These are phyloP conservation scores for Amauroascus niger DNA, from an alignment of 2,329 filamentous ascomycete genomes.

Conservation along the genomic window DNA sequence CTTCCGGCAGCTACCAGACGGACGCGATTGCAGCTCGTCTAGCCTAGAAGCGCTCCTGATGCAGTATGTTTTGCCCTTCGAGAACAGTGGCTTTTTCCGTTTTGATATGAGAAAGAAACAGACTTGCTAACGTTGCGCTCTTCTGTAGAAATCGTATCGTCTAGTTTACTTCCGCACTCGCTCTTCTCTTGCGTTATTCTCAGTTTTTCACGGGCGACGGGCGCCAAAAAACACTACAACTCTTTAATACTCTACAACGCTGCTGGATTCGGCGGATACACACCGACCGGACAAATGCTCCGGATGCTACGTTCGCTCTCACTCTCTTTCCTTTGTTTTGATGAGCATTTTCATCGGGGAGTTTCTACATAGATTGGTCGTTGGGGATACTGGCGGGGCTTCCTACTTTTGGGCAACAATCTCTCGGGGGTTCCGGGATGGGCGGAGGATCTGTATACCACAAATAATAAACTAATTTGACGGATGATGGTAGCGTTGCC, in stretches of 20 bases:
- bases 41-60: slow-evolving; percentile 50
- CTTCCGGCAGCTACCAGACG: slow-evolving; percentile 69
- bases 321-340: neutral
- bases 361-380: neutral
- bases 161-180: slow-evolving; percentile 15
- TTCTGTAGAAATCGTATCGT: slow-evolving; percentile 25
- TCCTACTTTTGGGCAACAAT: neutral
- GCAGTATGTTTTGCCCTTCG: slow-evolving; percentile 38
- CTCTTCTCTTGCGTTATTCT: neutral
- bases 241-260: slow-evolving; percentile 4
- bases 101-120: slow-evolving; percentile 1
- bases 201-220: neutral
- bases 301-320: neutral
- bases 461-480: neutral
- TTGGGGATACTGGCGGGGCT: neutral
- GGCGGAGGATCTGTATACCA: neutral
- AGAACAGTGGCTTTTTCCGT: neutral
- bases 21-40: slow-evolving; percentile 40
- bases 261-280: slow-evolving; percentile 3
- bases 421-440: neutral
- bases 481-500: neutral
- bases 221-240: neutral
- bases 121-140: slow-evolving; percentile 14
- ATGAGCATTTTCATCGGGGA: slow-evolving; percentile 1
- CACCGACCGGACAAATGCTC: neutral